Percentiles rank a stretch among this genome's conserved stretches.
phyloP scores from a whole-genome alignment of 495 filamentous ascomycete species.

The Hypomontagnella monticulosa region DNA sequence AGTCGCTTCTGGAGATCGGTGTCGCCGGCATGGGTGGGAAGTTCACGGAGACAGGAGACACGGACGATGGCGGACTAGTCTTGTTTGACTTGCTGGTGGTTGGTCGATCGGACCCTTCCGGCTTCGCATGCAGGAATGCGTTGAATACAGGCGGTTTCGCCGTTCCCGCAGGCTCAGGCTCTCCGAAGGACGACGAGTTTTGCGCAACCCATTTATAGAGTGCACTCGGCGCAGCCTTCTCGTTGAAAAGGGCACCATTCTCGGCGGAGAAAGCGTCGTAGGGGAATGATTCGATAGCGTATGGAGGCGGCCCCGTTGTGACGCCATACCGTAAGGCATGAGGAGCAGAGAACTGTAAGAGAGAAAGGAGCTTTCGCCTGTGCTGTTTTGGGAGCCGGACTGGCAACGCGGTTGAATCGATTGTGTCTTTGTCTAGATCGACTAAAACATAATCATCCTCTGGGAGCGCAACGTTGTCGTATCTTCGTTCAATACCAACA shows the following conservation, averaged over 20 bases:
- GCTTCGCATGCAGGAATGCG: conserved; percentile 82
- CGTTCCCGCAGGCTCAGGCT: conserved; percentile 63
- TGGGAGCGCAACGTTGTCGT: conserved; percentile 89
- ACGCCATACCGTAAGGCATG: conserved; percentile 90
- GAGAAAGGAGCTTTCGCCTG: conserved; percentile 84
- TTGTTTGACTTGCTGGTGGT: conserved; percentile 81
- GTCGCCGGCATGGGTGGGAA: conserved; percentile 80
- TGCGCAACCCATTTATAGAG: conserved; percentile 86
- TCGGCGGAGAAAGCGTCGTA: conserved; percentile 89
- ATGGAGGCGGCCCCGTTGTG: conserved; percentile 85
- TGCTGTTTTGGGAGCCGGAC: conserved; percentile 85
- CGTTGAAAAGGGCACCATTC: conserved; percentile 78
- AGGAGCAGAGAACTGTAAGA: conserved; percentile 89
- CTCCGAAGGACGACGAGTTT: conserved; percentile 87
- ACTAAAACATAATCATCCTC: conserved; percentile 97
- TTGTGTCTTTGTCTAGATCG: conserved; percentile 88
- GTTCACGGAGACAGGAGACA: conserved; percentile 81
- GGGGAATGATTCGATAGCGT: conserved; percentile 91
- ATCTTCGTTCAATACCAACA: conserved; percentile 91
- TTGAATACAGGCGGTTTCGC: conserved; percentile 75
- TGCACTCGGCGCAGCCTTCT: conserved; percentile 72
- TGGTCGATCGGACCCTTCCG: conserved; percentile 77
- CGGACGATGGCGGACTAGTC: conserved; percentile 82
- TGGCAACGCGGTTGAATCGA: conserved; percentile 80
- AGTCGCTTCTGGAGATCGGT: conserved; percentile 86